These are phyloP conservation scores for Porcisia hertigi DNA, from an alignment of 208 protist species.

Conservation along the genomic window DNA sequence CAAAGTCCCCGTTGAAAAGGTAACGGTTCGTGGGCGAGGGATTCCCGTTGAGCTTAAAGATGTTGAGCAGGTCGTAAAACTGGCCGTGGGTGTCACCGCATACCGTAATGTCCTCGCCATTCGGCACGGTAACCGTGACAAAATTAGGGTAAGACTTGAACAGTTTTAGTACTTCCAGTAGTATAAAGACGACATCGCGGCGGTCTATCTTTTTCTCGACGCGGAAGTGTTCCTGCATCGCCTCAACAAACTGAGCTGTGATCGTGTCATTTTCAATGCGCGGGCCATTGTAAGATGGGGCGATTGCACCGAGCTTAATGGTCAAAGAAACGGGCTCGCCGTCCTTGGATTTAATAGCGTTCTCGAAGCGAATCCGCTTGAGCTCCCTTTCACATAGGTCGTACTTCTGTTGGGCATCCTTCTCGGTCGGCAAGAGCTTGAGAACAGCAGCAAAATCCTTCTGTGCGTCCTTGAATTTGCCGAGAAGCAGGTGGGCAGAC, in stretches of 20 bases:
- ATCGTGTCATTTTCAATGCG: conserved; percentile 72
- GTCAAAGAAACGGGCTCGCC: conserved; percentile 62
- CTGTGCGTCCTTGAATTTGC: conserved; percentile 96
- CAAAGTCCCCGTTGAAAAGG: conserved; percentile 97
- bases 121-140: conserved; percentile 85
- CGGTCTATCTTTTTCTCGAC: conserved; percentile 85
- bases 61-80: conserved; percentile 97
- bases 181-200: conserved; percentile 84
- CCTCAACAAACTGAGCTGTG: conserved; percentile 79
- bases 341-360: conserved; percentile 93
- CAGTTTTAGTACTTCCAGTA: conserved; percentile 76
- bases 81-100: conserved; percentile 99
- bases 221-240: conserved; percentile 79
- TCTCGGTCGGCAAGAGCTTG: conserved; percentile 90
- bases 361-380: conserved; percentile 92
- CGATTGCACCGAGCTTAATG: conserved; percentile 75
- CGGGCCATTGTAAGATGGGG: conserved; percentile 71
- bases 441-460: conserved; percentile 92
- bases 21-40: conserved; percentile 93
- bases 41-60: conserved; percentile 94
- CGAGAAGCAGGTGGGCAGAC: conserved; percentile 92
- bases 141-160: conserved; percentile 88
- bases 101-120: conserved; percentile 93
- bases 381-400: conserved; percentile 95
- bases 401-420: conserved; percentile 89